A percentile compares a stretch with the other conserved stretches of the same genome.
phyloP scores from a whole-genome alignment of 306 rosid species.

The Arachis hypogaea region DNA sequence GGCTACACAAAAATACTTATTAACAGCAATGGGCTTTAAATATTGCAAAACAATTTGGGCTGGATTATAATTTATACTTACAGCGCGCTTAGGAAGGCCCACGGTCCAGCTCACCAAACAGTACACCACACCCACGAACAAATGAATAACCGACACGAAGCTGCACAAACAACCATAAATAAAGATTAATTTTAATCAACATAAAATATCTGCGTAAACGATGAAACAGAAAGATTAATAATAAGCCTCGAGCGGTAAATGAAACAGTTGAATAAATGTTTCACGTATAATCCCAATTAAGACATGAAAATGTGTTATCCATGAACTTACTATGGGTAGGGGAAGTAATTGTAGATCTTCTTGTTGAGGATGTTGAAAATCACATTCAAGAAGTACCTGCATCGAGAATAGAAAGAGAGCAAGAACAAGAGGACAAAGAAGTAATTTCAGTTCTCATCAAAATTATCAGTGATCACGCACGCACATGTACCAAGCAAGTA shows the following conservation, averaged over 20 bases:
- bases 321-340: conserved; percentile 83
- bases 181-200: background rate
- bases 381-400: conserved; percentile 94
- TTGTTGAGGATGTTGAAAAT: conserved; percentile 95
- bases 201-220: background rate
- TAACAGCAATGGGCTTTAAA: background rate
- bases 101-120: conserved; percentile 81
- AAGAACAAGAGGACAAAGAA: conserved; percentile 3
- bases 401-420: conserved; percentile 8
- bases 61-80: conserved; percentile 41
- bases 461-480: background rate
- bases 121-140: conserved; percentile 84
- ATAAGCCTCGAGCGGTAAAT: no score
- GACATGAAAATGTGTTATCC: background rate
- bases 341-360: conserved; percentile 94
- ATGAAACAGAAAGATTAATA: no score
- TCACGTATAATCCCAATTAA: conserved; percentile 4
- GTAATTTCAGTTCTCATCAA: conserved; percentile 19
- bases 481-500: background rate
- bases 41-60: conserved; percentile 40
- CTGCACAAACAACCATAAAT: conserved; percentile 48
- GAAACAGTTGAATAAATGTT: background rate
- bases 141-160: conserved; percentile 88
- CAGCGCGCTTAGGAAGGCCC: conserved; percentile 95
- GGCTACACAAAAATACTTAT: conserved; percentile 44